Conservation (phyloP, 331 rosid genomes). For the Prunus yedoensis region DNA sequence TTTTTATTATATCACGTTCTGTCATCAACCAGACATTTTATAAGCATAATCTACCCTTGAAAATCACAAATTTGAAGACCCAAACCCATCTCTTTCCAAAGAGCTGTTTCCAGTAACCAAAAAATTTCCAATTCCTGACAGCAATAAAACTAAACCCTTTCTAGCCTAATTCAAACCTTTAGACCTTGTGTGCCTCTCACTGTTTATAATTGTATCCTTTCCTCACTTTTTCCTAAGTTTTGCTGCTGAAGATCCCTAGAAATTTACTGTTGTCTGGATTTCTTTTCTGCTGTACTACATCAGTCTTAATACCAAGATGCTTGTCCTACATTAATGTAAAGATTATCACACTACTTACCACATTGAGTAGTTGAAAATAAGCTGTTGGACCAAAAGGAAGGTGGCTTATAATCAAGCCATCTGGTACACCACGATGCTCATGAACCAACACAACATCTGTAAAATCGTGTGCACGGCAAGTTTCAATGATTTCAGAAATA, state of each 20-base stretch:
- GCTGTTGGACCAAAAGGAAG: constrained; percentile 96
- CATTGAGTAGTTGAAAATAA: constrained; percentile 80
- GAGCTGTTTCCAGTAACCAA: background rate
- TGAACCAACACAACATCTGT: constrained; percentile 87
- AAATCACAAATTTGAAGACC: background rate
- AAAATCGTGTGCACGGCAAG: constrained; percentile 82
- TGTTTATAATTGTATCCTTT: background rate
- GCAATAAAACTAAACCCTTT: background rate
- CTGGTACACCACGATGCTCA: constrained; percentile 96
- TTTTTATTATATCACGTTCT: background rate
- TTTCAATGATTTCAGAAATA: constrained; percentile 79
- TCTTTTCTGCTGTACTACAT: background rate
- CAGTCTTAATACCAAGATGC: background rate
- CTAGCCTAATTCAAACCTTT: background rate
- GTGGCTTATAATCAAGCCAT: constrained; percentile 81
- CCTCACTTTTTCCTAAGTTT: background rate
- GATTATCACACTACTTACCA: constrained; percentile 51
- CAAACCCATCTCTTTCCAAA: background rate
- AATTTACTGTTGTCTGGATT: background rate
- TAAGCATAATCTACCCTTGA: background rate
- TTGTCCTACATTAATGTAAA: background rate
- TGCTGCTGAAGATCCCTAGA: background rate
- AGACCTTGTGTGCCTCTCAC: background rate
- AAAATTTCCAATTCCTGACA: background rate
- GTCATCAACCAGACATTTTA: background rate